Conservation (phyloP, 305 asterid species). For the Fraxinus paxiana region DNA sequence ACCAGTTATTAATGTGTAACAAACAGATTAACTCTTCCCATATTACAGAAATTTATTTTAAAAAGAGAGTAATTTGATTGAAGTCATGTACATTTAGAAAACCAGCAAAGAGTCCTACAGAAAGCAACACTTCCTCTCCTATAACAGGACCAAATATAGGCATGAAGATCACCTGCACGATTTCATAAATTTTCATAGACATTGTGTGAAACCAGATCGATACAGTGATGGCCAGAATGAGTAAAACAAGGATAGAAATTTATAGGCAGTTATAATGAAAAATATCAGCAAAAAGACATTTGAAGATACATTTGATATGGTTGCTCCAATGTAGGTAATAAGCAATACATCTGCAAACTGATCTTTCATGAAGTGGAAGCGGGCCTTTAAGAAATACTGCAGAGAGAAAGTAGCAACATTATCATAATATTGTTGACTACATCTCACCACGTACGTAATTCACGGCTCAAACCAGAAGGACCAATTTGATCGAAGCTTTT, state of each 20-base stretch:
- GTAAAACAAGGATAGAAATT: neutral
- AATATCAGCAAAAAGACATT: neutral
- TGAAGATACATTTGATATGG: conserved; percentile 34
- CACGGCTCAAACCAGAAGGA: neutral
- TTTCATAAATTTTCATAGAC: no score
- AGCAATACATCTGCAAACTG: conserved; percentile 32
- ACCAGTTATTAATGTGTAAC: conserved; percentile 13
- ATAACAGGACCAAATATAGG: conserved; percentile 31
- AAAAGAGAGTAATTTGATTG: neutral
- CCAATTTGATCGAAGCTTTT: neutral
- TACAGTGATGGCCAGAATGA: neutral
- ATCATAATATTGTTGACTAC: neutral
- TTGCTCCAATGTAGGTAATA: conserved; percentile 30
- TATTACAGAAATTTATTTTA: neutral
- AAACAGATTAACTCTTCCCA: neutral
- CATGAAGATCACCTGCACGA: conserved; percentile 31
- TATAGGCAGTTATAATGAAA: neutral
- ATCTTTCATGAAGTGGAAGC: conserved; percentile 42
- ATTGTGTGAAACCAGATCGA: neutral
- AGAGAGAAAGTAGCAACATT: neutral
- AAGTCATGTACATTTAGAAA: conserved; percentile 27
- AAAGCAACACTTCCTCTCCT: conserved; percentile 39
- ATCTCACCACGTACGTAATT: neutral
- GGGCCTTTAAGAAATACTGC: conserved; percentile 47
- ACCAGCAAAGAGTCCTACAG: conserved; percentile 28